Conservation (phyloP, 306 rosid genomes). For the Casuarina cunninghamiana region DNA sequence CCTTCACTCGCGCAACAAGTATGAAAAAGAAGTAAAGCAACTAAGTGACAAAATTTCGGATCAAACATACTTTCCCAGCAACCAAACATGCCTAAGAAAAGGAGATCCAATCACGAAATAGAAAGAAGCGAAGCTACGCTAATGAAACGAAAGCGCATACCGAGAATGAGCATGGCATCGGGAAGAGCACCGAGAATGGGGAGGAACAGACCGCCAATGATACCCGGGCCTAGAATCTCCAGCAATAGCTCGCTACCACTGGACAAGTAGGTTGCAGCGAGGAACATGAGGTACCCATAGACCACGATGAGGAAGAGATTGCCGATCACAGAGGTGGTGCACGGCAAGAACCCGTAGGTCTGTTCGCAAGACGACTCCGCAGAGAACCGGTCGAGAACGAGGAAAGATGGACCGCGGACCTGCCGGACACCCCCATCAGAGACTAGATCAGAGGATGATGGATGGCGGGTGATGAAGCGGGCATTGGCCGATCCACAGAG, state of each 20-base stretch:
- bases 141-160: neutral
- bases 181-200: slow-evolving; percentile 70
- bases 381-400: slow-evolving; percentile 21
- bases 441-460: slow-evolving; percentile 33
- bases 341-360: slow-evolving; percentile 56
- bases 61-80: neutral
- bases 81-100: slow-evolving; percentile 1
- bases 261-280: slow-evolving; percentile 73
- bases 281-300: slow-evolving; percentile 75
- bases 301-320: slow-evolving; percentile 67
- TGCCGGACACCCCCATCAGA: slow-evolving; percentile 43
- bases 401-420: slow-evolving; percentile 13
- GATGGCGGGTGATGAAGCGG: slow-evolving; percentile 9
- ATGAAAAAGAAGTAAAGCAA: neutral
- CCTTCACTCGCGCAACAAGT: neutral
- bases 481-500: slow-evolving; percentile 25
- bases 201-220: slow-evolving; percentile 87
- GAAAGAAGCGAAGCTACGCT: neutral
- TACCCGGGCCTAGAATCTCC: slow-evolving; percentile 92
- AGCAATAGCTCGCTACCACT: slow-evolving; percentile 81
- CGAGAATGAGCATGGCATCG: slow-evolving; percentile 58
- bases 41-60: neutral
- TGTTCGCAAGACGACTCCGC: slow-evolving; percentile 42
- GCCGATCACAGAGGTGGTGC: slow-evolving; percentile 47
- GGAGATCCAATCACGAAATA: neutral